phyloP scores from a whole-genome alignment of 2,329 filamentous ascomycete genomes.

The Magnaporthiopsis incrustans region DNA sequence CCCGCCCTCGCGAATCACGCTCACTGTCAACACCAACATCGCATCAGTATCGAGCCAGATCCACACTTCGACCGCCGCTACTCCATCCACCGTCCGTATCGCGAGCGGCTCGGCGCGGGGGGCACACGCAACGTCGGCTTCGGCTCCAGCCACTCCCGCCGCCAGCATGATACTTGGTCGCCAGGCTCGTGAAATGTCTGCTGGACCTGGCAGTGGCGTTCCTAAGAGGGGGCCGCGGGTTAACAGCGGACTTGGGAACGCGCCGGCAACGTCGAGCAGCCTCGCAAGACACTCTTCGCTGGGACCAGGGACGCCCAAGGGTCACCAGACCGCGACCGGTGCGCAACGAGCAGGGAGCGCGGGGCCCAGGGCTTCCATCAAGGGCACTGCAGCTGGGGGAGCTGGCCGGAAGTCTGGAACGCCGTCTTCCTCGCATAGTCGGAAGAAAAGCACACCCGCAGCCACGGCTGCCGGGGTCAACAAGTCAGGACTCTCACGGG shows the following conservation, averaged over 20 bases:
- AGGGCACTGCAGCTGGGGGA: slow-evolving; percentile 28
- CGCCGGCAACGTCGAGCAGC: slow-evolving; percentile 45
- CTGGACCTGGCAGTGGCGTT: slow-evolving; percentile 40
- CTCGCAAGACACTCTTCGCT: slow-evolving; percentile 56
- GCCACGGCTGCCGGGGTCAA: slow-evolving; percentile 21
- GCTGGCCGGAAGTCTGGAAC: slow-evolving; percentile 39
- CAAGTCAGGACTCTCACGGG: slow-evolving; percentile 55
- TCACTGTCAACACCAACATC: slow-evolving; percentile 28
- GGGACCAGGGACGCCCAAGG: slow-evolving; percentile 55
- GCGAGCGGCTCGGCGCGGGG: slow-evolving; percentile 40
- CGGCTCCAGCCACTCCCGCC: slow-evolving; percentile 52
- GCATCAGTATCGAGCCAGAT: slow-evolving; percentile 11
- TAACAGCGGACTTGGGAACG: slow-evolving; percentile 37
- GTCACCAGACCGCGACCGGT: slow-evolving; percentile 19
- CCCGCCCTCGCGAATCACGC: slow-evolving; percentile 25
- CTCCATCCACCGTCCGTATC: slow-evolving; percentile 33
- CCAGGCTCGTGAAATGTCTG: slow-evolving; percentile 48
- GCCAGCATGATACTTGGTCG: slow-evolving; percentile 52
- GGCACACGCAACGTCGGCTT: slow-evolving; percentile 43
- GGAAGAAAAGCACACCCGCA: slow-evolving; percentile 38
- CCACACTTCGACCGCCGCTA: slow-evolving; percentile 22
- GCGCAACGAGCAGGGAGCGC: slow-evolving; percentile 44
- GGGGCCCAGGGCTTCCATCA: slow-evolving; percentile 46
- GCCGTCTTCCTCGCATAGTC: slow-evolving; percentile 29
- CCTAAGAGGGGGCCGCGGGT: slow-evolving; percentile 46